Base-by-base conservation (phyloP, 352 stramenopile genomes). In the Phytopythium delawarense region DNA sequence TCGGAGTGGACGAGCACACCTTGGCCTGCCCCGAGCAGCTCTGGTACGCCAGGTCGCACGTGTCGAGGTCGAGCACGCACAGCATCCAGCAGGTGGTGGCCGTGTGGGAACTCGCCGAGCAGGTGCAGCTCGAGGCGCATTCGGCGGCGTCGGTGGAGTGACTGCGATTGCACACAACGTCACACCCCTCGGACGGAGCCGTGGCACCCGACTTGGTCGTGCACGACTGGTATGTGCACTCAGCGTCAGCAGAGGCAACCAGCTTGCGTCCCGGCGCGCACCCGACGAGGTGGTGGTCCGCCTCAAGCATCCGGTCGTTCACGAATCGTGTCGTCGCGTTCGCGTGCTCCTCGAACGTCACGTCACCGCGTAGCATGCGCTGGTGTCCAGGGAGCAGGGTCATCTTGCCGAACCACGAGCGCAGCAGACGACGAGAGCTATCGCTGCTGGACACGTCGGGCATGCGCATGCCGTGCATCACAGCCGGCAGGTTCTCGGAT, bases 341-440 rank as follows among this genome's bases (percentile, higher is more conserved):
- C 9, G 53, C 39, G 53, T 83, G 74, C 62, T 71, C 69, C 49
- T 67, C 72, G 51, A 85, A 86, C 39, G 74, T 76, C 51, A 81
- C 70, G 20, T 82, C 62, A 50, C 66, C 62, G 4, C 61, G 57
- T 21, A 81, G 64, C 75, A 86, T 82, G 61, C 72, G 75, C 51
- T 86, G 77, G 65, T 84, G 73, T 28, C 71, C 70, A 55, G 77
- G 77, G 39, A 86, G 58, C 63, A 86, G 66, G 57, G 74, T 86
- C 77, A 86, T 86, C 72, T 84, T 86, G 67, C 77, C 77, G 48
- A 84, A 86, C 72, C 75, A 86, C 21, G 72, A 68, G 34, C 77
- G 77, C 37, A 83, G 58, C 49, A 84, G 55, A 21, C 74, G 74
- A 53, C 81, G 66, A 7, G 55, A 44, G 20, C 59, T 64, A 44